phyloP scores from a whole-genome alignment of 2,329 filamentous ascomycete genomes.

The Diplodia intermedia region DNA sequence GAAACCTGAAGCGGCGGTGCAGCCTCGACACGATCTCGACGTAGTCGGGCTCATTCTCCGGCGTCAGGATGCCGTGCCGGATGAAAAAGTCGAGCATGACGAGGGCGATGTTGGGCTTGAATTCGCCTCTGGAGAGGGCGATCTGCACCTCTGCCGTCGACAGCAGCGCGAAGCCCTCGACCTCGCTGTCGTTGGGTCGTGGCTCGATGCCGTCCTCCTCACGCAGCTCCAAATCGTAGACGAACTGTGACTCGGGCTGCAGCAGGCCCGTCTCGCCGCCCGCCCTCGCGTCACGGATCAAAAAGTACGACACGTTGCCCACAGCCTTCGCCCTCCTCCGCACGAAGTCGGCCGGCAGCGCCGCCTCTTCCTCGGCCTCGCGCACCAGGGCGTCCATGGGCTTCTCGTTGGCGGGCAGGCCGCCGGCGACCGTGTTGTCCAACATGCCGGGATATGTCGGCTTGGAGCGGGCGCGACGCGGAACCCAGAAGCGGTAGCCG shows the following conservation, averaged over 20 bases:
- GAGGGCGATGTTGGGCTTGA: conserved; percentile 91
- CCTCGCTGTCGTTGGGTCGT: conserved; percentile 86
- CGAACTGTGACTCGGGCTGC: conserved; percentile 89
- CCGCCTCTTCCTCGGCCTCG: conserved; percentile 89
- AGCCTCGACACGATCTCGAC: conserved; percentile 76
- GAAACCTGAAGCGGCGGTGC: conserved; percentile 82
- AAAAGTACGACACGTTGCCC: conserved; percentile 83
- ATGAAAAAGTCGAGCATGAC: conserved; percentile 90
- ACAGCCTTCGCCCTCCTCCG: conserved; percentile 64
- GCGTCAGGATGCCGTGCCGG: conserved; percentile 79
- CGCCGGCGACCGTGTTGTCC: conserved; percentile 92
- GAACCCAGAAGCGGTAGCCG: conserved; percentile 83
- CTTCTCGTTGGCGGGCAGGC: conserved; percentile 79
- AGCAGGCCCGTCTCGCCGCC: conserved; percentile 82
- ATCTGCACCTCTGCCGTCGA: conserved; percentile 75
- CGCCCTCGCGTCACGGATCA: conserved; percentile 75
- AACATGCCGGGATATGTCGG: conserved; percentile 89
- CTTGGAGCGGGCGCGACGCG: conserved; percentile 76
- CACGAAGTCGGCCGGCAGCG: conserved; percentile 73
- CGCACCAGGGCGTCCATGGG: conserved; percentile 83
- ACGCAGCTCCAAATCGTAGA: conserved; percentile 82
- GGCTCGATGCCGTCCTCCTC: conserved; percentile 67
- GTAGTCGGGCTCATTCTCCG: conserved; percentile 79
- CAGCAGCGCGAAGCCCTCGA: conserved; percentile 81
- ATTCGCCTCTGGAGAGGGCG: conserved; percentile 73